Percentiles rank a stretch among this genome's conserved stretches.
Conservation (phyloP, 768 basidiomycete genomes). For the Tulasnella sp. region DNA sequence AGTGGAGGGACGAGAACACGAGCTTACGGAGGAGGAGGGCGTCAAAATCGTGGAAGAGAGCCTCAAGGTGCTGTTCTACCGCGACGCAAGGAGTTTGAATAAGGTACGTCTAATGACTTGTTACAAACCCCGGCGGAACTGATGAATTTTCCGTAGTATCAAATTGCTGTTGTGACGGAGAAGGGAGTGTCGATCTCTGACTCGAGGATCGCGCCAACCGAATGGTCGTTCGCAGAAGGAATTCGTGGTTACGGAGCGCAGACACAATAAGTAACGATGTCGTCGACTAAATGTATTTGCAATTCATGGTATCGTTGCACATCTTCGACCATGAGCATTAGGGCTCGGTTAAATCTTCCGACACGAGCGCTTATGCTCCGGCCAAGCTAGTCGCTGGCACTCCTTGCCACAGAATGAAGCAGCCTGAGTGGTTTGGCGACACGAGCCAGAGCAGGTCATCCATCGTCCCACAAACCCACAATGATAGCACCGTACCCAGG, state of each 20-base stretch:
- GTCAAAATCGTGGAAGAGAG: conserved; percentile 68
- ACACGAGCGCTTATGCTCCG: neutral
- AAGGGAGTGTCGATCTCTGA: conserved; percentile 74
- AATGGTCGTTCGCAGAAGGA: conserved; percentile 89
- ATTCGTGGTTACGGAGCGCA: conserved; percentile 88
- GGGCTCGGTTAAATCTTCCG: neutral
- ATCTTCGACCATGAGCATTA: neutral
- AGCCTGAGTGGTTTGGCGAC: neutral
- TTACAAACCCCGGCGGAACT: neutral
- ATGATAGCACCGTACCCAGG: conserved; percentile 38
- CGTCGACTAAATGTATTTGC: neutral
- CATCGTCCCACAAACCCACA: conserved; percentile 35
- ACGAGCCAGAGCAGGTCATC: conserved; percentile 33
- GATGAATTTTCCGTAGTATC: conserved; percentile 51
- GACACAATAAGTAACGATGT: conserved; percentile 50
- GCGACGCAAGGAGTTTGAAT: conserved; percentile 91
- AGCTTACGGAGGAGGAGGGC: conserved; percentile 72
- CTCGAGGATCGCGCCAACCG: conserved; percentile 62
- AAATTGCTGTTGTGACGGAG: conserved; percentile 83
- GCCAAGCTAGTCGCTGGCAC: neutral
- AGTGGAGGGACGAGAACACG: conserved; percentile 72
- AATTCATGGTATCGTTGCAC: neutral
- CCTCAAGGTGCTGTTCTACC: conserved; percentile 92
- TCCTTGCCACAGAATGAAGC: neutral
- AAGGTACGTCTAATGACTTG: conserved; percentile 54